Conservation (phyloP, 441 rosid genomes). For the Mallotus japonicus region DNA sequence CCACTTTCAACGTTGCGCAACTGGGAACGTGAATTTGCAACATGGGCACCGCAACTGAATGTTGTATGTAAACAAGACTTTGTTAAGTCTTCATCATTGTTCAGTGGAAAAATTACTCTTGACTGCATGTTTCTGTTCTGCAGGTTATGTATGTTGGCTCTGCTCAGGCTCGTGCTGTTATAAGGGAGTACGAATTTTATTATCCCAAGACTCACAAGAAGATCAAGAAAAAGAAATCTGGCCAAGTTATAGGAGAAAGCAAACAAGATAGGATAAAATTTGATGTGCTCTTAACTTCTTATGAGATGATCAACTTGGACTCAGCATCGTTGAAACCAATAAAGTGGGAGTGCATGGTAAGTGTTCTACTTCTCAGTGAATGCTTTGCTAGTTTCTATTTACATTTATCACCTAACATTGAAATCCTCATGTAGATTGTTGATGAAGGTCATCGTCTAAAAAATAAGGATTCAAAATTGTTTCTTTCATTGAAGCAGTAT, state of each 20-base stretch:
- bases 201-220: constrained; percentile 65
- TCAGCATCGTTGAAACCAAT: constrained; percentile 79
- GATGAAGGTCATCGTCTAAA: constrained; percentile 99
- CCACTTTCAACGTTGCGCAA: constrained; percentile 97
- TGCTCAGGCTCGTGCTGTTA: constrained; percentile 79
- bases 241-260: constrained; percentile 69
- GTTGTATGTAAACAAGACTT: constrained; percentile 58
- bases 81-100: constrained; percentile 17
- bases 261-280: constrained; percentile 94
- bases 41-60: constrained; percentile 99
- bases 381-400: constrained; percentile 19
- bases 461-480: constrained; percentile 96
- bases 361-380: constrained; percentile 22
- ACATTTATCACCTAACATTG: constrained; percentile 27
- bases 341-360: constrained; percentile 99
- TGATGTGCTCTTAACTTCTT: constrained; percentile 96
- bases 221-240: constrained; percentile 87
- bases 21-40: constrained; percentile 97
- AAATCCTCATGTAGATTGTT: constrained; percentile 67
- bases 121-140: constrained; percentile 23
- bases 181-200: constrained; percentile 94
- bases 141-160: constrained; percentile 98
- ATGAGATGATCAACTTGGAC: constrained; percentile 97
- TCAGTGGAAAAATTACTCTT: not conserved
- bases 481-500: constrained; percentile 82